A percentile compares a stretch with the other conserved stretches of the same genome.
Conservation (phyloP, 1,139 yeast species). For the Trichomonascaceae sp. region DNA sequence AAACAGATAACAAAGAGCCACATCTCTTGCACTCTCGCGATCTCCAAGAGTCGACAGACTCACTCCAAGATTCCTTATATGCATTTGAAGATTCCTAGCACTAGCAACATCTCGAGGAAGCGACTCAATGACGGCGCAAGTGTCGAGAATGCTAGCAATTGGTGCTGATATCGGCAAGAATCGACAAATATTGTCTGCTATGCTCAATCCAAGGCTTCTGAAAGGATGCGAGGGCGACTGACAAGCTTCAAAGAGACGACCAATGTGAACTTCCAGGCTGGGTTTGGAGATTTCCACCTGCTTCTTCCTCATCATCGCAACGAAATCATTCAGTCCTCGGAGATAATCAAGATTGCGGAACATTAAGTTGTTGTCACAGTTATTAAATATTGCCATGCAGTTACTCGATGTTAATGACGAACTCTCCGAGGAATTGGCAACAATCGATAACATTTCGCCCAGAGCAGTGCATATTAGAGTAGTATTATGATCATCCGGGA, state of each 20-base stretch:
- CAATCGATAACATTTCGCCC: background rate
- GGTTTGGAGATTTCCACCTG: background rate
- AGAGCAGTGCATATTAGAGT: background rate
- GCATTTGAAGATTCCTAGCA: conserved; percentile 67
- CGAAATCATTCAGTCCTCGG: background rate
- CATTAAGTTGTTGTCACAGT: background rate
- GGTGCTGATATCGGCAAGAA: background rate
- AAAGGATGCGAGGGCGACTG: conserved; percentile 5
- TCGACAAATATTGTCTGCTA: background rate
- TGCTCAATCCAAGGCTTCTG: background rate
- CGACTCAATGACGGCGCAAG: conserved; percentile 57
- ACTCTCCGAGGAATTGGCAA: background rate
- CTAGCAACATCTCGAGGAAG: conserved; percentile 64
- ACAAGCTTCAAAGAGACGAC: background rate
- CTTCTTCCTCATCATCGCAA: background rate
- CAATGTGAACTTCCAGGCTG: background rate
- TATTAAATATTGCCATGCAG: background rate
- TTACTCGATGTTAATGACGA: background rate
- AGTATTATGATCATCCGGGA: background rate
- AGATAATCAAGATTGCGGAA: background rate
- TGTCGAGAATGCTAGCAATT: conserved; percentile 24
- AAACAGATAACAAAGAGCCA: conserved; percentile 54
- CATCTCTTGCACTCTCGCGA: conserved; percentile 35
- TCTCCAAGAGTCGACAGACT: conserved; percentile 41
- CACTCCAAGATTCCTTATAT: conserved; percentile 57